A percentile compares a stretch with the other conserved stretches of the same genome.
These are phyloP conservation scores for Sorghum bicolor DNA, from an alignment of 176 grass and related monocot genomes.

Conservation along the genomic window DNA sequence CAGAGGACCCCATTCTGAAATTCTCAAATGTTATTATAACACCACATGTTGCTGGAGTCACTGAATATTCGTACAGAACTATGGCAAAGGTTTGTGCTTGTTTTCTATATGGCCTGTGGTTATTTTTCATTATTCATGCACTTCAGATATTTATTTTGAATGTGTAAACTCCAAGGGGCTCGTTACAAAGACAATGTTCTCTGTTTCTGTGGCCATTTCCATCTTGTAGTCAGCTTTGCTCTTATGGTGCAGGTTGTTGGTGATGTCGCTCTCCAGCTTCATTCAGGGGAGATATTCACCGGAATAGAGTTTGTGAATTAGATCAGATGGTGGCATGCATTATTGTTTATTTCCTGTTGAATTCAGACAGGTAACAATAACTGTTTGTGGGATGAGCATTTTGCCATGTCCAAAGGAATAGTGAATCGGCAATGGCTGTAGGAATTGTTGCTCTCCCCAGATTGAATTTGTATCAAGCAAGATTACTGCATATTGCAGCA, in stretches of 20 bases:
- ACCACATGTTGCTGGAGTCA: constrained; percentile 87
- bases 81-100: constrained; percentile 69
- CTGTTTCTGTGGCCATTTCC: not conserved
- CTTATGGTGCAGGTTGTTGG: constrained; percentile 66
- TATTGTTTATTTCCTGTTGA: not conserved
- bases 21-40: constrained; percentile 84
- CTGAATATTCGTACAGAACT: constrained; percentile 57
- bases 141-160: not conserved
- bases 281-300: constrained; percentile 60
- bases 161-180: not conserved
- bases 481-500: not conserved
- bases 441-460: not conserved
- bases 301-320: constrained; percentile 86
- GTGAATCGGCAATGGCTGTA: not conserved
- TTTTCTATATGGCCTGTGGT: not conserved
- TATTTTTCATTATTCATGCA: constrained; percentile 23
- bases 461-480: not conserved
- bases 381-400: not conserved
- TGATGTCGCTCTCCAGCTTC: constrained; percentile 67
- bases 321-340: not conserved
- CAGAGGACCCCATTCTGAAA: constrained; percentile 83
- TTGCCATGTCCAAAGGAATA: not conserved
- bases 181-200: not conserved
- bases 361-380: not conserved
- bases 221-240: not conserved